A percentile compares a stretch with the other conserved stretches of the same genome.
These are phyloP conservation scores for Candida mattraensis DNA, from an alignment of 805 yeast species.

Conservation along the genomic window DNA sequence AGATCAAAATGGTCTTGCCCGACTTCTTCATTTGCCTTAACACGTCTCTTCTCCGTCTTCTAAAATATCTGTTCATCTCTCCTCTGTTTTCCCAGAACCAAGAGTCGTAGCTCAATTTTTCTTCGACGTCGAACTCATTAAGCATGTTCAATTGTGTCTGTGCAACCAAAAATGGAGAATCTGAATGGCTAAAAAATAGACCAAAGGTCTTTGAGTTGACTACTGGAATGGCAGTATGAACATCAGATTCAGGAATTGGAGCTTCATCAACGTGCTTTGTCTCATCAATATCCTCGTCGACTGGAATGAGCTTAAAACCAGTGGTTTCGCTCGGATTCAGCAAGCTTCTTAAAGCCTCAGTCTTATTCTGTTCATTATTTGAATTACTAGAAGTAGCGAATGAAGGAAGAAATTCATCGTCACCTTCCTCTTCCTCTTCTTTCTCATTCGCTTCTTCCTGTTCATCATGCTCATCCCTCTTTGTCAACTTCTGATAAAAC, in stretches of 20 bases:
- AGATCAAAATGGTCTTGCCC: slow-evolving; percentile 11
- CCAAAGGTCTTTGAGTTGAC: slow-evolving; percentile 39
- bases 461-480: slow-evolving; percentile 5
- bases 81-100: slow-evolving; percentile 87
- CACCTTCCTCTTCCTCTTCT: slow-evolving; percentile 4
- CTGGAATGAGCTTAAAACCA: slow-evolving; percentile 39
- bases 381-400: slow-evolving; percentile 35
- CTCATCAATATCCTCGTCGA: slow-evolving; percentile 48
- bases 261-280: slow-evolving; percentile 37
- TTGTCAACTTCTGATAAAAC: slow-evolving; percentile 17
- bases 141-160: slow-evolving; percentile 76
- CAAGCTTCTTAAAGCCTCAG: slow-evolving; percentile 63
- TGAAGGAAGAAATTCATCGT: slow-evolving; percentile 45
- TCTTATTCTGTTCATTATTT: slow-evolving; percentile 37
- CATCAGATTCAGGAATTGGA: slow-evolving; percentile 19
- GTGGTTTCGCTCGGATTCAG: slow-evolving; percentile 44
- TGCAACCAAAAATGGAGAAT: slow-evolving; percentile 83
- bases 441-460: slow-evolving; percentile 11
- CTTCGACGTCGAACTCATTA: slow-evolving; percentile 34
- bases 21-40: slow-evolving; percentile 49
- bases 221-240: slow-evolving; percentile 18
- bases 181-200: slow-evolving; percentile 80
- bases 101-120: slow-evolving; percentile 55
- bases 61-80: slow-evolving; percentile 72
- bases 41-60: slow-evolving; percentile 73